Percentiles rank a stretch among this genome's conserved stretches.
These are phyloP conservation scores for Ophiognomonia clavigignenti-juglandacearum DNA, from an alignment of 2,329 filamentous ascomycete genomes.

Conservation along the genomic window DNA sequence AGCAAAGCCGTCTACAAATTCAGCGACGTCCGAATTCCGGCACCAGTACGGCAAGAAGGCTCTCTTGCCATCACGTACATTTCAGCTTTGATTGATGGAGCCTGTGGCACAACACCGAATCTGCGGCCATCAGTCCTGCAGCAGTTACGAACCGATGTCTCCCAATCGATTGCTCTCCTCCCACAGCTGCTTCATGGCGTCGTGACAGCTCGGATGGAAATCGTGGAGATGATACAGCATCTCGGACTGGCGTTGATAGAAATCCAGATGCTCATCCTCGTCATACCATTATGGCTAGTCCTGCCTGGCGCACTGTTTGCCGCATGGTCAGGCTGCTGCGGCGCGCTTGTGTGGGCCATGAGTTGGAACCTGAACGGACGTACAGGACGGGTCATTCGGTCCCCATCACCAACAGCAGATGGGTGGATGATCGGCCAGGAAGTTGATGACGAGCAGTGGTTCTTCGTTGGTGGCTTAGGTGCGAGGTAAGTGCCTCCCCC, in stretches of 20 bases:
- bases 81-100: conserved; percentile 30
- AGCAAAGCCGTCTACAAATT: neutral
- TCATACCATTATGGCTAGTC: conserved; percentile 23
- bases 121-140: conserved; percentile 19
- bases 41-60: neutral
- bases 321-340: conserved; percentile 22
- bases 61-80: conserved; percentile 26
- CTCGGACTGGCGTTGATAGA: conserved; percentile 21
- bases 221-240: conserved; percentile 22
- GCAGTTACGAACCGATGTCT: conserved; percentile 22
- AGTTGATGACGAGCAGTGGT: conserved; percentile 27
- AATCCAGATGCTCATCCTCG: conserved; percentile 21
- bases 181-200: conserved; percentile 18
- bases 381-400: conserved; percentile 17
- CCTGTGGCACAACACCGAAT: conserved; percentile 28
- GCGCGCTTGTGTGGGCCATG: conserved; percentile 20
- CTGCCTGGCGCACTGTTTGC: conserved; percentile 27
- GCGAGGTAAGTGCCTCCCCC: conserved; percentile 24
- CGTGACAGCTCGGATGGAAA: conserved; percentile 18
- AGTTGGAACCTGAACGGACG: conserved; percentile 26
- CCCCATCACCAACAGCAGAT: conserved; percentile 18
- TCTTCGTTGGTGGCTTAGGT: conserved; percentile 30
- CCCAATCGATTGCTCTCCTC: conserved; percentile 18
- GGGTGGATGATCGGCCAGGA: conserved; percentile 25
- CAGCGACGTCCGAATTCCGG: neutral